A percentile compares a stretch with the other conserved stretches of the same genome.
phyloP scores from a whole-genome alignment of 139 green algal genomes.

The Mychonastes homosphaera region DNA sequence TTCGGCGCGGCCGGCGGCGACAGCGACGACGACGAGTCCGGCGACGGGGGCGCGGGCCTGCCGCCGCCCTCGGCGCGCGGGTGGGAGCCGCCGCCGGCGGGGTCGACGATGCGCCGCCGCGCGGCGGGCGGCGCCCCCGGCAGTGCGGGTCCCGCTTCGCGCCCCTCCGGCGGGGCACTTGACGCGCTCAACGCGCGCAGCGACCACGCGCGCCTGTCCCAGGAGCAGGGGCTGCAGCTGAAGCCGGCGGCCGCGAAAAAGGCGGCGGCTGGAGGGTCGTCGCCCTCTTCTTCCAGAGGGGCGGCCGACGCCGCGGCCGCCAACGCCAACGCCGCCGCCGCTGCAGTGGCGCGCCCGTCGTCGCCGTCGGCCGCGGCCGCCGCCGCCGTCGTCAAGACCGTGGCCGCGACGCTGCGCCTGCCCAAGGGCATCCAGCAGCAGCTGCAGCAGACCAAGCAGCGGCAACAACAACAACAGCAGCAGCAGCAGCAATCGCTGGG shows the following conservation, averaged over 20 bases:
- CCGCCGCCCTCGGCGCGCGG: not conserved
- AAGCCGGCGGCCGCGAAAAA: not conserved
- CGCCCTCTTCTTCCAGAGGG: not conserved
- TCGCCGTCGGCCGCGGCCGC: not conserved
- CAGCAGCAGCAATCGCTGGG: too few species aligned
- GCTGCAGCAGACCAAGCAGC: too few species aligned
- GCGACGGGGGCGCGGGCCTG: conserved; percentile 16
- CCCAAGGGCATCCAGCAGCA: too few species aligned
- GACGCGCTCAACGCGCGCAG: conserved; percentile 12
- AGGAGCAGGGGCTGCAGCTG: conserved; percentile 4
- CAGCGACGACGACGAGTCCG: conserved; percentile 12
- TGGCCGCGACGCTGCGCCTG: too few species aligned
- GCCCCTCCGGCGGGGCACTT: conserved; percentile 1
- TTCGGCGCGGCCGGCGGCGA: conserved; percentile 11
- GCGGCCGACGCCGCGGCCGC: not conserved
- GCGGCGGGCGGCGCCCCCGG: not conserved
- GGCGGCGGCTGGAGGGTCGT: not conserved
- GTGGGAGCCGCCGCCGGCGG: not conserved
- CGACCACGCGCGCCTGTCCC: conserved; percentile 3
- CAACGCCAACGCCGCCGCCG: conserved; percentile 1
- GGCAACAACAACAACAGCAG: too few species aligned
- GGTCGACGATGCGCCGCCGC: not conserved
- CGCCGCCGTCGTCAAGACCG: not conserved
- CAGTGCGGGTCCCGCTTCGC: not conserved
- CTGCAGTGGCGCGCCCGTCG: conserved; percentile 2